Base-by-base conservation (phyloP, 1,139 yeast species). In the Pichia kudriavzevii region DNA sequence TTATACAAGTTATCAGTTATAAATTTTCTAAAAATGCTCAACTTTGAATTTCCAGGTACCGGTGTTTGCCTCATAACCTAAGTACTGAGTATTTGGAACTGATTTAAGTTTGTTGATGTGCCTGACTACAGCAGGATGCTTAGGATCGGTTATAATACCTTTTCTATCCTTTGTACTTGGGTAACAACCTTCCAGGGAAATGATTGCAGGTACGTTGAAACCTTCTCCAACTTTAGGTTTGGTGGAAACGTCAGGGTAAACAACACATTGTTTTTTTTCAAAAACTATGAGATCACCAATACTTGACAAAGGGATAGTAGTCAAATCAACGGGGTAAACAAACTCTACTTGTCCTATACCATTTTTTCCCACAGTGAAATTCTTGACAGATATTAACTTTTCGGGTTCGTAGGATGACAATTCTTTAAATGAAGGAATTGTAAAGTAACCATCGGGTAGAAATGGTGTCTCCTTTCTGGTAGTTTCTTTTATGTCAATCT, bases 1-100 rank as follows among this genome's bases (percentile, higher is more conserved):
- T n/a, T n/a, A n/a, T n/a, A n/a, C n/a, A n/a, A n/a, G n/a, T n/a
- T n/a, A n/a, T n/a, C n/a, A n/a, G n/a, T n/a, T n/a, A n/a, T n/a
- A n/a, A n/a, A n/a, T 18, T 15, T 12, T 4, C 36, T 44, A 57
- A 26, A 51, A 52, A 32, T 56, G 59, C 10, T 65, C 69, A 13
- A 74, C 71, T 18, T 66, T 65, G 56, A 88, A 88, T 1, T 73
- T 69, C 94, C 95, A 88, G 26, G 79, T 70, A 24, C 98, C 98
- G 4, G 81, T 69, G 16, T 66, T 69, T 0, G 91, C 75, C 44
- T 85, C 93, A 63, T 85, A 93, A 36, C 78, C 70, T 23, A 73
- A 69, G 59, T 87, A 91, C 43, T 69, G 68, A 42, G 82, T 69
- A 25, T 66, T 77, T 13, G 72, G 69, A 41, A 76, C 63, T 22